Conservation (phyloP, 768 basidiomycete genomes). For the Auricularia auricula-judae region DNA sequence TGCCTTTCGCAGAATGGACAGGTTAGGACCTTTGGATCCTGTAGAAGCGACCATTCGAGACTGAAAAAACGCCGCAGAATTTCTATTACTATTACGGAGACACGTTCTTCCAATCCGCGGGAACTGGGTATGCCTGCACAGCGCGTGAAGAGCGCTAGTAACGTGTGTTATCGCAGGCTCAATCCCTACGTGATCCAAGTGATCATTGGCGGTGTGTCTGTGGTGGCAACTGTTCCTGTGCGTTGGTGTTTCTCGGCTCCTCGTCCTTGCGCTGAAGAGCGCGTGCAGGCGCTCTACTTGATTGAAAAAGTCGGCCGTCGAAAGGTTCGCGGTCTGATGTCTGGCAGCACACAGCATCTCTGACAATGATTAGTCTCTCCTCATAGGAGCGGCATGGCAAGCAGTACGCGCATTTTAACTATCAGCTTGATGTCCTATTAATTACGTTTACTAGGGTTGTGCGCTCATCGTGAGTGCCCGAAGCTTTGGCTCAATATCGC, state of each 20-base stretch:
- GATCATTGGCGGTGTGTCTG: constrained; percentile 64
- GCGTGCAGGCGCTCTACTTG: constrained; percentile 37
- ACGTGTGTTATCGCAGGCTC: constrained; percentile 25
- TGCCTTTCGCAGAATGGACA: background rate
- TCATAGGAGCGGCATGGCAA: constrained; percentile 52
- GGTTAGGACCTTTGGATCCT: too few relatives aligned
- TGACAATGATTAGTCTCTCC: constrained; percentile 31
- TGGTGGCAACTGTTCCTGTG: constrained; percentile 54
- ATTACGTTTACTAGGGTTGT: constrained; percentile 22
- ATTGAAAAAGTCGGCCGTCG: constrained; percentile 72
- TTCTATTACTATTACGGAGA: constrained; percentile 77
- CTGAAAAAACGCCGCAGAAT: constrained; percentile 29
- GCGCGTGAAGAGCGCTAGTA: too few relatives aligned
- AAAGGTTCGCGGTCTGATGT: constrained; percentile 16
- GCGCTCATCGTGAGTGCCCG: constrained; percentile 38
- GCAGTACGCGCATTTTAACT: constrained; percentile 17
- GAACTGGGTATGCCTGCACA: constrained; percentile 37
- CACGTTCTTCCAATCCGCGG: constrained; percentile 68
- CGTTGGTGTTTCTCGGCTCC: background rate
- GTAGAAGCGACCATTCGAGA: too few relatives aligned
- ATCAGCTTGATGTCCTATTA: background rate
- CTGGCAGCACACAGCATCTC: too few relatives aligned
- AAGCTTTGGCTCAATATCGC: constrained; percentile 1
- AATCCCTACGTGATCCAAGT: constrained; percentile 65
- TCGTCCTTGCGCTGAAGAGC: background rate